These are phyloP conservation scores for Micromonas commoda DNA, from an alignment of 139 green algal genomes.

Conservation along the genomic window DNA sequence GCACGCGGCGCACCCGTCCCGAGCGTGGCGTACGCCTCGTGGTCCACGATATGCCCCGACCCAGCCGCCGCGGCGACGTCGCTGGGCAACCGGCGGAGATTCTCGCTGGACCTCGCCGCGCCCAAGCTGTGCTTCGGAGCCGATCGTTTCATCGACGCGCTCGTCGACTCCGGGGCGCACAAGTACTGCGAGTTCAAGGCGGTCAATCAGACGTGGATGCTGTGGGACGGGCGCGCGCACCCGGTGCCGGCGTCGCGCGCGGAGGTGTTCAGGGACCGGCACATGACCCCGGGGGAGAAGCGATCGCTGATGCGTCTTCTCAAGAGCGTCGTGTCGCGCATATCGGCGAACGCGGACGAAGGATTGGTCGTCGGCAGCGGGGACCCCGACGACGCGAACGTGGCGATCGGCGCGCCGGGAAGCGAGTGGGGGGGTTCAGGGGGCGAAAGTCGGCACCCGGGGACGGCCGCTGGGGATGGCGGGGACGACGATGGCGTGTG, in stretches of 20 bases:
- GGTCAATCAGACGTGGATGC: slow-evolving; percentile 48
- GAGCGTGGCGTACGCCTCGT: not conserved
- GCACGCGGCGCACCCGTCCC: not conserved
- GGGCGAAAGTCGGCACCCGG: not conserved
- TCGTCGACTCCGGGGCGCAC: slow-evolving; percentile 61
- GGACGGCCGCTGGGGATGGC: not conserved
- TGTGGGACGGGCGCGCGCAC: slow-evolving; percentile 24
- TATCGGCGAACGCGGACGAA: slow-evolving; percentile 24
- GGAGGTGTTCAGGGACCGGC: slow-evolving; percentile 70
- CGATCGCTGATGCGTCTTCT: slow-evolving; percentile 70
- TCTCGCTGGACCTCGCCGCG: slow-evolving; percentile 53
- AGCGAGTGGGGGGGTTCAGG: not conserved
- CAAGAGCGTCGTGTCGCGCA: slow-evolving; percentile 40
- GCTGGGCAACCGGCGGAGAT: not conserved
- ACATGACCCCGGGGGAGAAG: slow-evolving; percentile 62
- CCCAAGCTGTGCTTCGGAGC: slow-evolving; percentile 60
- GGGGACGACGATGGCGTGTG: not conserved
- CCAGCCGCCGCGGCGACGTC: not conserved
- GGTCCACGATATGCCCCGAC: not conserved
- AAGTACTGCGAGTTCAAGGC: slow-evolving; percentile 73
- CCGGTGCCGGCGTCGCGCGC: slow-evolving; percentile 58
- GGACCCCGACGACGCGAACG: slow-evolving; percentile 6
- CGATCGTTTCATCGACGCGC: slow-evolving; percentile 60
- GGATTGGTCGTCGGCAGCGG: not conserved
- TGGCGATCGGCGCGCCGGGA: not conserved